These are phyloP conservation scores for Raffaelea arxii DNA, from an alignment of 2,329 filamentous ascomycete species.

Conservation along the genomic window DNA sequence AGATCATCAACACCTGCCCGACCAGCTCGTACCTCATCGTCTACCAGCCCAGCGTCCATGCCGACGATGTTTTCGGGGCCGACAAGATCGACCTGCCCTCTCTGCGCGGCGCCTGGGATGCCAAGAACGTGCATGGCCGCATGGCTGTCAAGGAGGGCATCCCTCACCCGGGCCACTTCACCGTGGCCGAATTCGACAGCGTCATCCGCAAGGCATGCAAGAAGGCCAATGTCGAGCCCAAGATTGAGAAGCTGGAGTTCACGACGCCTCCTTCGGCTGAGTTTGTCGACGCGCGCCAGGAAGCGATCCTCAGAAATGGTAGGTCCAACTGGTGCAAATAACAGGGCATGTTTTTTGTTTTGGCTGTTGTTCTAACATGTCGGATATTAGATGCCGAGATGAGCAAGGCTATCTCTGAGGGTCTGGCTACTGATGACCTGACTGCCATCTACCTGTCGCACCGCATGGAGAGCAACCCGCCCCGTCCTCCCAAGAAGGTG, in stretches of 20 bases:
- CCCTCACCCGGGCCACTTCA: constrained; percentile 27
- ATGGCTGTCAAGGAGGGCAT: constrained; percentile 50
- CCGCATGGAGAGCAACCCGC: too few species aligned
- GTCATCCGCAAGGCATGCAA: constrained; percentile 40
- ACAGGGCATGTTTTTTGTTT: too few species aligned
- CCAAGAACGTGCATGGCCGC: constrained; percentile 24
- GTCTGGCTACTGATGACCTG: too few species aligned
- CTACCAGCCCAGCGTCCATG: constrained; percentile 64
- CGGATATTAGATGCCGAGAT: too few species aligned
- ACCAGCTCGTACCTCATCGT: constrained; percentile 70
- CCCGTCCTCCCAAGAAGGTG: too few species aligned
- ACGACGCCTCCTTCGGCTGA: too few species aligned
- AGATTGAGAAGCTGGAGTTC: constrained; percentile 41
- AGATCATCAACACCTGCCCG: constrained; percentile 58
- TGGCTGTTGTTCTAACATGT: too few species aligned
- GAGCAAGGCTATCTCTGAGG: too few species aligned
- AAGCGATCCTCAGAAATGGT: too few species aligned
- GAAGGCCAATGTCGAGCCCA: constrained; percentile 35
- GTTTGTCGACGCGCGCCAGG: too few species aligned
- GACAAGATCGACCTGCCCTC: constrained; percentile 43
- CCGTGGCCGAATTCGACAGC: constrained; percentile 28
- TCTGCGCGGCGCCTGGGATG: constrained; percentile 32
- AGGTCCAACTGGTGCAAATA: too few species aligned
- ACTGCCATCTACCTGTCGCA: too few species aligned
- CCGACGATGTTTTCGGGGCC: constrained; percentile 52